phyloP scores from a whole-genome alignment of 805 yeast genomes.

The Yamadazyma sp. region DNA sequence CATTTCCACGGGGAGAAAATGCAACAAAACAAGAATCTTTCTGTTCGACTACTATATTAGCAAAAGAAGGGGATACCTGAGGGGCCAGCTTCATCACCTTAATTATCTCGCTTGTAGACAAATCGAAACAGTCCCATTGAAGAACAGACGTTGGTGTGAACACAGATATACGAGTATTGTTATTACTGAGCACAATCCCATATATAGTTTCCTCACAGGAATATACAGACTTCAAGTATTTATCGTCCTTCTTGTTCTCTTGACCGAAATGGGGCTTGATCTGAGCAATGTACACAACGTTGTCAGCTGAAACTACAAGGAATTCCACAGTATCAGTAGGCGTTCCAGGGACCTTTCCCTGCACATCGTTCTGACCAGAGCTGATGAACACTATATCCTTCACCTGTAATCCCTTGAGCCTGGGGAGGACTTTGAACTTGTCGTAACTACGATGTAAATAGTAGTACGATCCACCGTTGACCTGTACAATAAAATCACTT shows the following conservation, averaged over 20 bases:
- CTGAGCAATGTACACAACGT: conserved; percentile 25
- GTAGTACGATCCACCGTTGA: conserved; percentile 23
- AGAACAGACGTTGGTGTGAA: conserved; percentile 20
- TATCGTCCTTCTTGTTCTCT: conserved; percentile 37
- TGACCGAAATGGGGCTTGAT: conserved; percentile 29
- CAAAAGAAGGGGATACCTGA: not conserved
- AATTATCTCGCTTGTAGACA: conserved; percentile 26
- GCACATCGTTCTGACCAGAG: not conserved
- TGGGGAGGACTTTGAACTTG: conserved; percentile 32
- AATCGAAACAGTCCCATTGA: conserved; percentile 37
- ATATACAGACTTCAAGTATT: conserved; percentile 29
- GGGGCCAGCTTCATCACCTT: conserved; percentile 28
- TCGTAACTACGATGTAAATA: conserved; percentile 33
- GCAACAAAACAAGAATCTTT: conserved; percentile 19
- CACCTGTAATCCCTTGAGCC: conserved; percentile 31
- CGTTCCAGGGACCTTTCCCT: not conserved
- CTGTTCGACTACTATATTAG: conserved; percentile 8
- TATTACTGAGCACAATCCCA: conserved; percentile 17
- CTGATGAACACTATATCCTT: conserved; percentile 19
- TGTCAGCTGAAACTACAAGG: conserved; percentile 30
- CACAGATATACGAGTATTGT: conserved; percentile 24
- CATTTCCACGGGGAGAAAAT: conserved; percentile 14
- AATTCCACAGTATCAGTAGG: conserved; percentile 28
- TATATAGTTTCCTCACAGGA: not conserved
- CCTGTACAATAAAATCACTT: conserved; percentile 30